These are phyloP conservation scores for Pythium rhizo-oryzae DNA, from an alignment of 352 stramenopile species.

Conservation along the genomic window DNA sequence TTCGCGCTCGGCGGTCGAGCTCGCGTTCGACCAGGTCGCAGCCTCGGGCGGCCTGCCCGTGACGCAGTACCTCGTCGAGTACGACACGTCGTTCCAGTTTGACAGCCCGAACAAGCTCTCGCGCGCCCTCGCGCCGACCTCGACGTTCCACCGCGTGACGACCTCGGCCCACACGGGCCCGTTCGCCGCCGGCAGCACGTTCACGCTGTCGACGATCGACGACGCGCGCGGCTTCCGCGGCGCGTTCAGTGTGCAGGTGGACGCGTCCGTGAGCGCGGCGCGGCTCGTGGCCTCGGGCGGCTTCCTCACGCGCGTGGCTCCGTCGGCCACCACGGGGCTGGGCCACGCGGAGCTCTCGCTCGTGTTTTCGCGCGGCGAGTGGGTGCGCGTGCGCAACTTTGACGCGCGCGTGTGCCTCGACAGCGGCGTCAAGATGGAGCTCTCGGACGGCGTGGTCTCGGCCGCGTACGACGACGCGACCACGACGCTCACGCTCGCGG, in stretches of 20 bases:
- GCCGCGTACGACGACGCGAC: constrained; percentile 33
- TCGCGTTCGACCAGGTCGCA: constrained; percentile 66
- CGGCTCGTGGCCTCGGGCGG: constrained; percentile 30
- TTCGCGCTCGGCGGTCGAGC: constrained; percentile 42
- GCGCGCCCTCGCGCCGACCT: constrained; percentile 35
- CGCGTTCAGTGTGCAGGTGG: constrained; percentile 46
- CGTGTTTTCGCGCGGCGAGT: constrained; percentile 64
- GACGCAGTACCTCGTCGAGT: constrained; percentile 61
- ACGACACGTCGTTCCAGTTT: constrained; percentile 42
- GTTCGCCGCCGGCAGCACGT: constrained; percentile 61
- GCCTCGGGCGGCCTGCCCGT: constrained; percentile 58
- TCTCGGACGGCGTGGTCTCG: constrained; percentile 41
- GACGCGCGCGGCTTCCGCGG: constrained; percentile 46
- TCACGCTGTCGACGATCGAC: constrained; percentile 61
- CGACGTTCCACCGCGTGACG: constrained; percentile 63
- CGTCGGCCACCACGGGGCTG: constrained; percentile 39
- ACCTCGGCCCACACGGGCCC: constrained; percentile 68
- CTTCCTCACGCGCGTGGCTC: constrained; percentile 57
- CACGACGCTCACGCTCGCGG: constrained; percentile 44
- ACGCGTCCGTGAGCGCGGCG: constrained; percentile 46
- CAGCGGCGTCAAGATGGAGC: constrained; percentile 45
- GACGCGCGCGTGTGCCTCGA: constrained; percentile 70
- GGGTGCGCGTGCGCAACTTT: constrained; percentile 60
- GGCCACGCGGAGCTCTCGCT: constrained; percentile 36
- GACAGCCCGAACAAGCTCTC: constrained; percentile 27